A percentile compares a stretch with the other conserved stretches of the same genome.
phyloP scores from a whole-genome alignment of 306 rosid species.

The Begonia peltatifolia region DNA sequence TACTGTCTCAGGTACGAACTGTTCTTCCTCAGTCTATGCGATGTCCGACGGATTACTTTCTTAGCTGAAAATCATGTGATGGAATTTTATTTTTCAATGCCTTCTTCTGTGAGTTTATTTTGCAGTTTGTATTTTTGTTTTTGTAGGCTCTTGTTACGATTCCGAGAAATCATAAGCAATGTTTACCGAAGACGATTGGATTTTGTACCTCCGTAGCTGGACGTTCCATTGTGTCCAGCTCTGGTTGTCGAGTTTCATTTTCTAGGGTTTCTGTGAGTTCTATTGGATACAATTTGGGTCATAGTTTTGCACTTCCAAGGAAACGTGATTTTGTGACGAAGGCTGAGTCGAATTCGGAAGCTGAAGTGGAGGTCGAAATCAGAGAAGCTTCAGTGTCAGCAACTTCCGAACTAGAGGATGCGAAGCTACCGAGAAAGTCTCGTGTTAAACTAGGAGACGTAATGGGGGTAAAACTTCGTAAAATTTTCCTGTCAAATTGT shows the following conservation, averaged over 20 bases:
- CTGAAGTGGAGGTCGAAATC: slow-evolving; percentile 12
- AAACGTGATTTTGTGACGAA: slow-evolving; percentile 32
- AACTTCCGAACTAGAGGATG: slow-evolving; percentile 21
- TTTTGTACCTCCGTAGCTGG: slow-evolving; percentile 21
- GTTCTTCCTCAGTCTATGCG: not conserved
- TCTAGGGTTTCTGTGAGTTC: slow-evolving; percentile 29
- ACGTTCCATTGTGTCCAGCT: slow-evolving; percentile 15
- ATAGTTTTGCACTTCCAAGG: slow-evolving; percentile 15
- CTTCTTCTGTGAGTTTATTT: not conserved
- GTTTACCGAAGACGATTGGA: slow-evolving; percentile 21
- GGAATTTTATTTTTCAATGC: not conserved
- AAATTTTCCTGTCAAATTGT: not conserved
- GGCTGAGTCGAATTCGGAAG: slow-evolving; percentile 40
- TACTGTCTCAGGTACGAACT: slow-evolving; percentile 56
- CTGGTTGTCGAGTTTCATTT: slow-evolving; percentile 17
- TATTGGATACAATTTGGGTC: slow-evolving; percentile 26
- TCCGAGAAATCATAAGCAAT: slow-evolving; percentile 32
- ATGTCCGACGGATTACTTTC: too few species aligned
- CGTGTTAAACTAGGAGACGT: slow-evolving; percentile 88
- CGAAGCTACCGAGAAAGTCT: slow-evolving; percentile 43
- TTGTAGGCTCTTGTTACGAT: slow-evolving; percentile 32
- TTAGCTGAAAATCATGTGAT: too few species aligned
- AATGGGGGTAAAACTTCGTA: slow-evolving; percentile 63
- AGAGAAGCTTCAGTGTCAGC: slow-evolving; percentile 25
- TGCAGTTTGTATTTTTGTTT: slow-evolving; percentile 3